Percentiles rank a stretch among this genome's conserved stretches.
Conservation (phyloP, 2,329 filamentous ascomycete species). For the Septoria linicola region DNA sequence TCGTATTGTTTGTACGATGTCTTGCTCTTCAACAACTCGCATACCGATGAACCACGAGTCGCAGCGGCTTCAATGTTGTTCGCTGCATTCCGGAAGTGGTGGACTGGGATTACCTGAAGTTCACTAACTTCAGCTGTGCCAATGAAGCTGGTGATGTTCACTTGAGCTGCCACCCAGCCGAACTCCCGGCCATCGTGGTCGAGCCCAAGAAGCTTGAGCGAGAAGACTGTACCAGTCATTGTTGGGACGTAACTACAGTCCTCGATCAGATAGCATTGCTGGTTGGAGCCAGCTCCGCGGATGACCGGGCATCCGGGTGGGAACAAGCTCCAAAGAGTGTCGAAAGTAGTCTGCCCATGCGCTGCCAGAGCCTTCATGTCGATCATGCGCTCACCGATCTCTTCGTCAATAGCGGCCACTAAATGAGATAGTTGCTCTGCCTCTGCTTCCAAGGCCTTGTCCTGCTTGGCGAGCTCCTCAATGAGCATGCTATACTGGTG, state of each 20-base stretch:
- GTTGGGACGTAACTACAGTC: constrained; percentile 15
- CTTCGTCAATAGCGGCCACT: too few relatives aligned
- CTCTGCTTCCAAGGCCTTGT: too few relatives aligned
- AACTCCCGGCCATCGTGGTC: constrained; percentile 17
- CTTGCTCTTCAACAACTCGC: neutral
- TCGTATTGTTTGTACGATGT: constrained; percentile 11
- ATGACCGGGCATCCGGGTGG: constrained; percentile 15
- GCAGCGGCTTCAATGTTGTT: neutral
- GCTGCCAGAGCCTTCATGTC: neutral
- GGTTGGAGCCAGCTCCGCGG: neutral
- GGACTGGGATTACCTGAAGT: constrained; percentile 11
- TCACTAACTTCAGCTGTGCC: constrained; percentile 9
- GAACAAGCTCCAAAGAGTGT: constrained; percentile 20
- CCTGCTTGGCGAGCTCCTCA: too few relatives aligned
- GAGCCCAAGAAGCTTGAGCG: constrained; percentile 7
- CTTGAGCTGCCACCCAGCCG: constrained; percentile 10
- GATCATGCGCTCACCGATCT: neutral
- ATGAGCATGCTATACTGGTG: too few relatives aligned
- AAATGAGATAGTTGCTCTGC: too few relatives aligned
- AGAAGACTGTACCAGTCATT: neutral
- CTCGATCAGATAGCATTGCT: constrained; percentile 17
- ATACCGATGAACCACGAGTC: constrained; percentile 1
- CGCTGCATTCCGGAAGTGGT: neutral
- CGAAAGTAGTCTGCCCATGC: constrained; percentile 21
- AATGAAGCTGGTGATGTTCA: constrained; percentile 1